Conservation (phyloP, 2,329 filamentous ascomycete species). For the Mycocentrospora acerina region DNA sequence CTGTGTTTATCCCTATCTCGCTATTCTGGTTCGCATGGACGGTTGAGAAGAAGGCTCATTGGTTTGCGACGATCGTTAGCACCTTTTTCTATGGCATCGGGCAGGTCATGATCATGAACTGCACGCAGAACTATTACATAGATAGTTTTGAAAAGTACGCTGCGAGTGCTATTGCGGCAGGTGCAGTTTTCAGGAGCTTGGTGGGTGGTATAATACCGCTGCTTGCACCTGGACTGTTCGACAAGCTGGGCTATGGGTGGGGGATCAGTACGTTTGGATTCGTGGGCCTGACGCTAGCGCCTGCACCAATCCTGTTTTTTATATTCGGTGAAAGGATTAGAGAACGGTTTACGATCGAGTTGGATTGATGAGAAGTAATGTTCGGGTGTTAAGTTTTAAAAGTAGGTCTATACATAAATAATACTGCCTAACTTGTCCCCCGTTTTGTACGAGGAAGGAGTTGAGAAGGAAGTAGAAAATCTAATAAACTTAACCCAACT, state of each 20-base stretch:
- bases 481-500: no score
- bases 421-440: no score
- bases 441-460: no score
- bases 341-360: conserved; percentile 41
- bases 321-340: conserved; percentile 50
- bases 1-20: conserved; percentile 45
- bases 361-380: conserved; percentile 9
- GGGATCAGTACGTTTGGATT: conserved; percentile 54
- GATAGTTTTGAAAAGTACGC: conserved; percentile 55
- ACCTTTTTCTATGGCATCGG: conserved; percentile 55
- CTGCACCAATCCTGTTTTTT: conserved; percentile 54
- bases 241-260: conserved; percentile 52
- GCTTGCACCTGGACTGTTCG: conserved; percentile 47
- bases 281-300: conserved; percentile 46
- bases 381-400: no score
- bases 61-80: conserved; percentile 44
- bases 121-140: conserved; percentile 58
- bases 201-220: conserved; percentile 52
- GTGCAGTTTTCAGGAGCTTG: conserved; percentile 50
- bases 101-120: conserved; percentile 56
- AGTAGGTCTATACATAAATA: no score
- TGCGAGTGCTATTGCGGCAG: conserved; percentile 53
- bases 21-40: conserved; percentile 50
- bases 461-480: no score
- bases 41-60: conserved; percentile 45